Evolutionary conservation across 768 basidiomycete genomes (phyloP).

Genomic region (Hypholoma fasciculare): DNA sequence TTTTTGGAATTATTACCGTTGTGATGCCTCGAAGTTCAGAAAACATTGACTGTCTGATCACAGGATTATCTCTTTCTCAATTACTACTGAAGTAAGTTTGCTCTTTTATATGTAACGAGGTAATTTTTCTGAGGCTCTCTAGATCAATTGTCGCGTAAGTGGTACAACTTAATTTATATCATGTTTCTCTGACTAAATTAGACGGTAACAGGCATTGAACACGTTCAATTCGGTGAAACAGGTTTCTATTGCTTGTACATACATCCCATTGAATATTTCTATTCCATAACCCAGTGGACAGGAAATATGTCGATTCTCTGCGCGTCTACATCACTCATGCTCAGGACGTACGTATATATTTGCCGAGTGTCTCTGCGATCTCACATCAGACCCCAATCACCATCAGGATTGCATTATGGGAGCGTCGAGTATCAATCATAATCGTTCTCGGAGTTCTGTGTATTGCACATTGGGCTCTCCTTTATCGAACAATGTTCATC

Average conservation of each 20-base stretch:
- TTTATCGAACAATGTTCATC: slow-evolving; percentile 72
- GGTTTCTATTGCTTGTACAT: not conserved
- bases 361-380: not conserved
- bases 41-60: not conserved
- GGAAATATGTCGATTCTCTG: slow-evolving; percentile 68
- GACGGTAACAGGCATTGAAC: slow-evolving; percentile 50
- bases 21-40: not conserved
- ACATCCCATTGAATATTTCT: not conserved
- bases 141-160: slow-evolving; percentile 65
- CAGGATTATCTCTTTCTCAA: slow-evolving; percentile 61
- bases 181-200: not conserved
- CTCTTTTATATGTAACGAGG: not conserved
- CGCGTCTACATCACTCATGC: slow-evolving; percentile 68
- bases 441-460: slow-evolving; percentile 53
- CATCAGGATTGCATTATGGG: slow-evolving; percentile 68
- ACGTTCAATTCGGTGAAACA: slow-evolving; percentile 63
- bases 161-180: not conserved
- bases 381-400: slow-evolving; percentile 1
- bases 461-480: slow-evolving; percentile 63
- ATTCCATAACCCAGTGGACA: slow-evolving; percentile 42
- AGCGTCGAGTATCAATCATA: slow-evolving; percentile 52
- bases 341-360: slow-evolving; percentile 55
- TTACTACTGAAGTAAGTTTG: slow-evolving; percentile 41
- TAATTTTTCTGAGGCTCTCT: slow-evolving; percentile 11
- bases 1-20: not conserved